Percentiles rank a stretch among this genome's conserved stretches.
These are phyloP conservation scores for Telfairia occidentalis DNA, from an alignment of 331 rosid genomes.

Conservation along the genomic window DNA sequence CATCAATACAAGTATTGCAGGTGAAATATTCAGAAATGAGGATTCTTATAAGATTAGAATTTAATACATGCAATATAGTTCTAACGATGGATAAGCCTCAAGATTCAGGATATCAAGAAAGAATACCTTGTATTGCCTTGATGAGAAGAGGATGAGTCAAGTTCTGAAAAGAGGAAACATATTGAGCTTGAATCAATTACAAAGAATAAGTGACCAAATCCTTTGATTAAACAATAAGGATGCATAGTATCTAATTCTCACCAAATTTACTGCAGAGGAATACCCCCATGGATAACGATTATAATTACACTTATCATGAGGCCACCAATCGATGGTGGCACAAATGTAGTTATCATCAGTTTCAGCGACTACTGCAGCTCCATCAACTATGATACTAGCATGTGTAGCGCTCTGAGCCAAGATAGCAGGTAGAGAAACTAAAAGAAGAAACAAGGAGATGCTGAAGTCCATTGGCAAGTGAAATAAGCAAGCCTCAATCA, in stretches of 20 bases:
- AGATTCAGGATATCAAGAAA: not conserved
- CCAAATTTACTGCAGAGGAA: conserved; percentile 33
- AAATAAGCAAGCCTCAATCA: not conserved
- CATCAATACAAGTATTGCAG: conserved; percentile 1
- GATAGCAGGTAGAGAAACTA: conserved; percentile 6
- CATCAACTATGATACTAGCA: conserved; percentile 15
- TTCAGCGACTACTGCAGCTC: conserved; percentile 20
- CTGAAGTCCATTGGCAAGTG: conserved; percentile 10
- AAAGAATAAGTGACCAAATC: not conserved
- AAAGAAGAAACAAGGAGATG: conserved; percentile 6
- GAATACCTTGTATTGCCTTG: conserved; percentile 7
- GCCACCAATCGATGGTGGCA: conserved; percentile 57
- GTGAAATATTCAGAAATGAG: not conserved
- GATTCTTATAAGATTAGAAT: not conserved
- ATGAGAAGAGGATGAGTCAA: conserved; percentile 7
- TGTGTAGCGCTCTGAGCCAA: conserved; percentile 5
- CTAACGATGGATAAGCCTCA: not conserved
- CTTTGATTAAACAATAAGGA: too few species aligned
- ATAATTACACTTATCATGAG: conserved; percentile 42
- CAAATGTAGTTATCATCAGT: conserved; percentile 35
- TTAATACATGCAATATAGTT: not conserved
- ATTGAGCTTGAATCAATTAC: not conserved
- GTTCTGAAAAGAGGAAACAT: not conserved
- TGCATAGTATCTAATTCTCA: not conserved
- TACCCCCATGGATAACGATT: conserved; percentile 39